Base-by-base conservation (phyloP, 1,139 yeast species). In the Geotrichum siamense region DNA sequence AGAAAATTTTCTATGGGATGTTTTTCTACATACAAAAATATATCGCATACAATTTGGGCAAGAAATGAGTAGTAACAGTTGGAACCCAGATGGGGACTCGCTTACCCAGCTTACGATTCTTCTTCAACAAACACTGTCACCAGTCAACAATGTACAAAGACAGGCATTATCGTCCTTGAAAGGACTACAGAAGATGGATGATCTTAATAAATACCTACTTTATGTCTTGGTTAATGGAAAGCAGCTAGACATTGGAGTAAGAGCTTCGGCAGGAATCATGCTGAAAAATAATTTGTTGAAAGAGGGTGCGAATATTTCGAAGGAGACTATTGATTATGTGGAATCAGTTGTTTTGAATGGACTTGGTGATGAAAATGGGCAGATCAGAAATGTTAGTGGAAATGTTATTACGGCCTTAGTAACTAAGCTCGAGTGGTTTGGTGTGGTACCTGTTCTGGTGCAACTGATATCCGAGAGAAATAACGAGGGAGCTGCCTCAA, bases 241-340 rank as follows among this genome's bases (percentile, higher is more conserved):
- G 20, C 23, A 38, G 38, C 66, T 61, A 5, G 54, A 61, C 5
- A 60, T 59, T 29, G 66, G 75, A 17, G 61, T 67, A 13, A 72
- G 96, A 46, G 95, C 96, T 0, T 81, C 95, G 0, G 91, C 96
- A 1, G 98, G 97, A 12, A 67, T 89, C 49, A 72, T 80, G 57
- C 72, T 91, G 59, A 91, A 91, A 61, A 89, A 89, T 62, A 74
- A 76, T 49, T 68, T 85, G 32, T 59, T 78, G 39, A 52, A 61
- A 45, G 52, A 59, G 49, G 55, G 62, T 52, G 42, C 51, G 44
- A 39, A 39, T 8, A 49, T 60, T 30, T 52, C 64, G 10, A 53
- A 51, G 4, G 64, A 62, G 17, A 65, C 72, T 38, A 68, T 78
- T 48, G 67, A 65, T 17, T 82, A 79, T 57, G 67, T 87, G 25